Evolutionary conservation across 202 grass and related monocot species (phyloP), one percentile per base, ranked within the genome.

Genomic region (Zizania palustris): DNA sequence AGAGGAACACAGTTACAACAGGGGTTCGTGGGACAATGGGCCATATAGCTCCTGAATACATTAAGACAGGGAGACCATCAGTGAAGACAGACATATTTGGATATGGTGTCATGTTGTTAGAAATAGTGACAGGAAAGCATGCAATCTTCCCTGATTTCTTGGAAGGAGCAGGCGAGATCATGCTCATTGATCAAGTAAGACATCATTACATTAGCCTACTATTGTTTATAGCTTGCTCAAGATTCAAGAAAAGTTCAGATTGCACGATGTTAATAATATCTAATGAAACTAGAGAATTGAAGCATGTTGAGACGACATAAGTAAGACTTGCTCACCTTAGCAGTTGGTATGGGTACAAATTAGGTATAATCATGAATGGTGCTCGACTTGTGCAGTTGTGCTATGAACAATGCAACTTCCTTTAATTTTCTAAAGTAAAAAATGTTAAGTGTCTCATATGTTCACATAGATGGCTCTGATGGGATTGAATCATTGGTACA

Each of bases 11-110:
- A 33, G 95, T 98, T 37, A 94, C 95, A 0, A 98, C 95, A 4
- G 63, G 6, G 55, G 12, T 98, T 40, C 83, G 95, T 11, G 95
- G 95, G 12, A 98, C 95, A 16, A 89, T 92, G 82, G 89, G 95
- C 60, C 91, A 97, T 69, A 92, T 97, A 78, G 94, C 94, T 73
- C 94, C 91, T 2, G 94, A 97, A 83, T 97, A 97, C 83, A 60
- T 97, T 39, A 90, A 79, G 58, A 97, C 87, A 10, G 94, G 94
- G 22, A 91, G 87, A 56, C 83, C 94, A 48, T 93, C 91, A 21
- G 94, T 93, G 54, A 97, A 93, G 82, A 93, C 91, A 20, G 94
- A 97, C 72, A 86, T 97, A 15, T 97, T 90, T 63, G 91, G 94
- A 58, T 97, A 93, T 65, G 94, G 94, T 64, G 73, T 97, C 42